phyloP scores from a whole-genome alignment of 2,329 filamentous ascomycete species.

The Pseudogymnoascus sp. region DNA sequence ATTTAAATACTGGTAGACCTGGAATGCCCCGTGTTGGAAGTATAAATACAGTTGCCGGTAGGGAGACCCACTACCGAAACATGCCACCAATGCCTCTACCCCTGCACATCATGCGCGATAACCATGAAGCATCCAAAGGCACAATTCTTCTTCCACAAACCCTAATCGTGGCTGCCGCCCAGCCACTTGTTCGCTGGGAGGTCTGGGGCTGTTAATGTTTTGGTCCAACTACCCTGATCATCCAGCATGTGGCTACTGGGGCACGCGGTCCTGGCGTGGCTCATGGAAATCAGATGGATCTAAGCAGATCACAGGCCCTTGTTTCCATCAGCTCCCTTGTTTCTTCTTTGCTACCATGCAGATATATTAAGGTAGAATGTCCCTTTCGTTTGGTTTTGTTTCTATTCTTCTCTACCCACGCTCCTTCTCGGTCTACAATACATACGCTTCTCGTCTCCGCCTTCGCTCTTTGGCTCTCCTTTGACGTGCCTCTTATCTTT shows the following conservation, averaged over 20 bases:
- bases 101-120: neutral
- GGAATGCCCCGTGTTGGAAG: neutral
- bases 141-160: neutral
- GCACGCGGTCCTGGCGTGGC: neutral
- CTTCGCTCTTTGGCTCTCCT: neutral
- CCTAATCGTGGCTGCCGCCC: neutral
- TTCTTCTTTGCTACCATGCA: neutral
- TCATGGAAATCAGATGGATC: slow-evolving; percentile 4
- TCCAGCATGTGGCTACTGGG: neutral
- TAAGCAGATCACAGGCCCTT: neutral
- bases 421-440: neutral
- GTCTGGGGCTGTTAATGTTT: neutral
- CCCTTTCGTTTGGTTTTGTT: slow-evolving; percentile 1
- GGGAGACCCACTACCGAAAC: slow-evolving; percentile 3
- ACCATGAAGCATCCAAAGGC: neutral
- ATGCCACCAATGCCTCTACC: slow-evolving; percentile 1
- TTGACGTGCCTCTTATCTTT: neutral
- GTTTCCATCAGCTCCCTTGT: neutral
- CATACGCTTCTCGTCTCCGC: neutral
- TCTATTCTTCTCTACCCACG: neutral
- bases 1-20: neutral
- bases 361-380: neutral
- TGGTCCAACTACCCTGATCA: neutral
- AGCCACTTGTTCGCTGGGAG: slow-evolving; percentile 2
- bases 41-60: neutral